These are phyloP conservation scores for Colletotrichum echinochloae DNA, from an alignment of 2,329 filamentous ascomycete genomes.

Conservation along the genomic window DNA sequence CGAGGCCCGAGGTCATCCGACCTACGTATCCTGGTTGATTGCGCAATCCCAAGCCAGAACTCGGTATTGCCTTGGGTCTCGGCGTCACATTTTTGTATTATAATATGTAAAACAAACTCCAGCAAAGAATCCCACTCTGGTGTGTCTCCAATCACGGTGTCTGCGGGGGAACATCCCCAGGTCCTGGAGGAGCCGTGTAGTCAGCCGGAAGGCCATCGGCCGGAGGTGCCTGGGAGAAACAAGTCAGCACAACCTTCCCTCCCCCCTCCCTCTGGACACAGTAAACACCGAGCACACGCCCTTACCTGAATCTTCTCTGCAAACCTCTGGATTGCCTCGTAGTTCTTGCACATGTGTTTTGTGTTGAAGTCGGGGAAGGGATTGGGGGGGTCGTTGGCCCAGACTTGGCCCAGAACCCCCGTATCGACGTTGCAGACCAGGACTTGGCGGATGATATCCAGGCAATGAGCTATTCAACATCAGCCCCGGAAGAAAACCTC, in stretches of 20 bases:
- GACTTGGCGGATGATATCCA: conserved; percentile 71
- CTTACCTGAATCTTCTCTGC: conserved; percentile 63
- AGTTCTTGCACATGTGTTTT: conserved; percentile 68
- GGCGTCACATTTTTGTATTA: not conserved
- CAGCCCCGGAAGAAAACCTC: not conserved
- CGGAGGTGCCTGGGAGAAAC: conserved; percentile 20
- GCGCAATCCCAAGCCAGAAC: not conserved
- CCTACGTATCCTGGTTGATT: not conserved
- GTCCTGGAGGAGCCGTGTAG: conserved; percentile 17
- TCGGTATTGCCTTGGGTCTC: not conserved
- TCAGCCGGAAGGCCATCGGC: conserved; percentile 19
- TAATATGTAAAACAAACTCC: not conserved
- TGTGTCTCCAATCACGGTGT: conserved; percentile 4
- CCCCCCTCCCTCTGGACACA: no score
- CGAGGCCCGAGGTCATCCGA: not conserved
- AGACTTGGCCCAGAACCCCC: conserved; percentile 71
- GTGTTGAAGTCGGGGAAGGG: conserved; percentile 74
- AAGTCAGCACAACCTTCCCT: not conserved
- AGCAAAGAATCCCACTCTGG: rapidly evolving
- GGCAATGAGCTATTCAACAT: conserved; percentile 62
- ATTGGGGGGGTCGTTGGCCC: conserved; percentile 60
- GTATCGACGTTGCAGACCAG: conserved; percentile 73
- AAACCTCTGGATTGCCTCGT: conserved; percentile 65
- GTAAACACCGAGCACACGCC: not conserved
- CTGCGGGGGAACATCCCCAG: conserved; percentile 17